Conservation (phyloP, 768 basidiomycete species). For the Mycena epipterygia region DNA sequence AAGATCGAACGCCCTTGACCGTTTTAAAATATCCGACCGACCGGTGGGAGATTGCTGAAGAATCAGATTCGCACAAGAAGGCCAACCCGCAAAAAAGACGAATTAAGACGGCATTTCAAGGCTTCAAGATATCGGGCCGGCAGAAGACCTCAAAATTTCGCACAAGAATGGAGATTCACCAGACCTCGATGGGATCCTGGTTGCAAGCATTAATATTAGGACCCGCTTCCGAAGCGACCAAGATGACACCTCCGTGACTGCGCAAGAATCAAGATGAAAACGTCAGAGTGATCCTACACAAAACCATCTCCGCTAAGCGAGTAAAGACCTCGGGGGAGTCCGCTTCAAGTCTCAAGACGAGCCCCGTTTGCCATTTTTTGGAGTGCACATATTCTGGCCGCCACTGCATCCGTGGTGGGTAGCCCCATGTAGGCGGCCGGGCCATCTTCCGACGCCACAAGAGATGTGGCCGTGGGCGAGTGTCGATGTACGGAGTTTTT, state of each 20-base stretch:
- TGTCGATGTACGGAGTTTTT: background rate
- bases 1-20: no score
- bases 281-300: background rate
- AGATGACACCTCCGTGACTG: background rate
- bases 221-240: no score
- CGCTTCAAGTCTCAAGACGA: background rate
- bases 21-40: no score
- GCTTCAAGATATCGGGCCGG: no score
- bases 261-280: background rate
- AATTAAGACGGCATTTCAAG: no score
- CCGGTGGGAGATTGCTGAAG: no score
- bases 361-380: no score
- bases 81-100: background rate
- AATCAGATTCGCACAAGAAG: no score
- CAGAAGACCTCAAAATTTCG: no score
- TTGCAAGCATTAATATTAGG: no score
- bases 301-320: background rate
- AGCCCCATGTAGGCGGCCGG: background rate
- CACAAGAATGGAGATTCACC: no score
- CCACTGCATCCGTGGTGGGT: background rate
- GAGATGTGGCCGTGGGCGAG: background rate
- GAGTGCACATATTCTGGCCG: no score
- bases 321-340: background rate
- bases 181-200: background rate
- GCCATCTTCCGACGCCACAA: background rate